These are phyloP conservation scores for Astrephomene gubernaculifera DNA, from an alignment of 139 green algal species.

Conservation along the genomic window DNA sequence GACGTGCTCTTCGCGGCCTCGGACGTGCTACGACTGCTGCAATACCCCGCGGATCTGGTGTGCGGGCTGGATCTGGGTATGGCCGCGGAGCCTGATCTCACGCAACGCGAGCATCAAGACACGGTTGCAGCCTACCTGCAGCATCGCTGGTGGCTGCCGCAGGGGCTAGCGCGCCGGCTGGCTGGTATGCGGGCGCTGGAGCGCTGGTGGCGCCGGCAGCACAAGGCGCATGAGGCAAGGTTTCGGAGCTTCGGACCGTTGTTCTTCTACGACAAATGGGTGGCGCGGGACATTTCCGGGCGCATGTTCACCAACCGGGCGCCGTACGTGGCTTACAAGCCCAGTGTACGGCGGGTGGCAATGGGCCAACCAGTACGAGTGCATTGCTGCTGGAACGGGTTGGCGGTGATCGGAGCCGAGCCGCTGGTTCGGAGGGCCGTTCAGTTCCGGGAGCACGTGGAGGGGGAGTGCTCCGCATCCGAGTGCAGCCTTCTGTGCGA, in stretches of 20 bases:
- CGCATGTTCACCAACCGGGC: conserved; percentile 24
- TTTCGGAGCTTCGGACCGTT: conserved; percentile 54
- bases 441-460: conserved; percentile 41
- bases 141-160: background rate
- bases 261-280: conserved; percentile 66
- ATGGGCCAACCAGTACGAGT: conserved; percentile 62
- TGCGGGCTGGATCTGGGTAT: conserved; percentile 43
- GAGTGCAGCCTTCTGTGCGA: conserved; percentile 75
- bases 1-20: conserved; percentile 73
- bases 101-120: background rate
- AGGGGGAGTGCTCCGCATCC: conserved; percentile 62
- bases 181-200: background rate
- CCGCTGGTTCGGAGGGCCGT: conserved; percentile 50
- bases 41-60: conserved; percentile 44
- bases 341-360: conserved; percentile 30
- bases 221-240: no score
- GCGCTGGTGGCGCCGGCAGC: conserved; percentile 38
- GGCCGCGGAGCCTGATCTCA: background rate
- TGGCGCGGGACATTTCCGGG: conserved; percentile 53
- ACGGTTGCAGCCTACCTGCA: conserved; percentile 4
- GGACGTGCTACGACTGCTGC: conserved; percentile 50
- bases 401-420: conserved; percentile 60
- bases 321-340: conserved; percentile 13
- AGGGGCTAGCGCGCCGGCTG: background rate
- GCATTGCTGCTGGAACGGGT: conserved; percentile 79